Conservation (phyloP, 2,329 filamentous ascomycete genomes). For the Aspergillus pseudoviridinutans region DNA sequence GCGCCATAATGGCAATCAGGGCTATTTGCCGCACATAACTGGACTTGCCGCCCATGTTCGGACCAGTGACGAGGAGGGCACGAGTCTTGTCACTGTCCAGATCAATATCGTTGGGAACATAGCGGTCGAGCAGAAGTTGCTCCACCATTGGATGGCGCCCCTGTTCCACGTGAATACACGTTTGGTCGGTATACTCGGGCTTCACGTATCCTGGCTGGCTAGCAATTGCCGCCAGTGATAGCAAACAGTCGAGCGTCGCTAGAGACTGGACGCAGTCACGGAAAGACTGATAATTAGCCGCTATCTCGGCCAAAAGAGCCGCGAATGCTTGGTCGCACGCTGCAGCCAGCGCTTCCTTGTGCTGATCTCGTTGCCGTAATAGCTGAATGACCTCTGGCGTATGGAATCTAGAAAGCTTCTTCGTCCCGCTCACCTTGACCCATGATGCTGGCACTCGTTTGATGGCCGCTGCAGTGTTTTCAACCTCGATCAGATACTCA, state of each 20-base stretch:
- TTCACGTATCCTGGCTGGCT: slow-evolving; percentile 82
- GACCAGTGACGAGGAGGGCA: slow-evolving; percentile 86
- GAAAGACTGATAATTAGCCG: slow-evolving; percentile 80
- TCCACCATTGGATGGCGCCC: slow-evolving; percentile 96
- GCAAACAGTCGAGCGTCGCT: slow-evolving; percentile 81
- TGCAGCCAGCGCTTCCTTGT: slow-evolving; percentile 87
- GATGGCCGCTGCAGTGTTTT: slow-evolving; percentile 65
- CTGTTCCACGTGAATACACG: slow-evolving; percentile 64
- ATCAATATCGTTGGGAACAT: slow-evolving; percentile 84
- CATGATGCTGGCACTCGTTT: slow-evolving; percentile 90
- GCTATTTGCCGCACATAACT: slow-evolving; percentile 92
- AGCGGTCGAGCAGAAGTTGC: slow-evolving; percentile 75
- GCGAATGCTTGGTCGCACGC: slow-evolving; percentile 84
- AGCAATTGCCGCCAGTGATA: slow-evolving; percentile 81
- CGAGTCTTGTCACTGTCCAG: slow-evolving; percentile 64
- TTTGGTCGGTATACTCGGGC: slow-evolving; percentile 63
- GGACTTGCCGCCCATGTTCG: slow-evolving; percentile 99
- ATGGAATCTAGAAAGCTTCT: slow-evolving; percentile 87
- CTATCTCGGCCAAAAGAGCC: slow-evolving; percentile 67
- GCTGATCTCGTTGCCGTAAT: slow-evolving; percentile 83
- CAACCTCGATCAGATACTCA: slow-evolving; percentile 90
- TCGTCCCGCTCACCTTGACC: slow-evolving; percentile 92
- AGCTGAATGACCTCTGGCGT: slow-evolving; percentile 83
- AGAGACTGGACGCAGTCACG: slow-evolving; percentile 84
- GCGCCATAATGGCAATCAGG: slow-evolving; percentile 87